A percentile compares a stretch with the other conserved stretches of the same genome.
Conservation (phyloP, 495 filamentous ascomycete species). For the Chaetomium cochliodes region DNA sequence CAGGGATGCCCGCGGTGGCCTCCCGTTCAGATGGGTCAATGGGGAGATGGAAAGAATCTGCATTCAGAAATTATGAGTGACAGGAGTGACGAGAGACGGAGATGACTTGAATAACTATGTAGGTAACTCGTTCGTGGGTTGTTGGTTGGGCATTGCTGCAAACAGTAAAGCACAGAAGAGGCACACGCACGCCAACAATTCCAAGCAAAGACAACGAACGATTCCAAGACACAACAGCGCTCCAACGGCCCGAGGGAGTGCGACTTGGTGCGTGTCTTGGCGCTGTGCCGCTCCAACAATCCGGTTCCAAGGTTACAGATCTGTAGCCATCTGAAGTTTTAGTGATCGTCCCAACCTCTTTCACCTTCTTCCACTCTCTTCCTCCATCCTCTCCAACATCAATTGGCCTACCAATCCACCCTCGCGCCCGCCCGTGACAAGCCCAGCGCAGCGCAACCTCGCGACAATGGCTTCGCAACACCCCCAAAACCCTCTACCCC, state of each 20-base stretch:
- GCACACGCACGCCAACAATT: too few relatives aligned
- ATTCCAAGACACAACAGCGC: too few relatives aligned
- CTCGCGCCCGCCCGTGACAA: not conserved
- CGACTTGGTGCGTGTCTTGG: too few relatives aligned
- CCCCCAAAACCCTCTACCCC: not conserved
- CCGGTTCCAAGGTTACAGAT: too few relatives aligned
- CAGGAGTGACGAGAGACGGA: not conserved
- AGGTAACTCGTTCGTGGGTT: too few relatives aligned
- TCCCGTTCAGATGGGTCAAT: not conserved
- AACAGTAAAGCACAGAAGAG: too few relatives aligned
- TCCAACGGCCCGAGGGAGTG: too few relatives aligned
- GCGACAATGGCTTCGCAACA: not conserved
- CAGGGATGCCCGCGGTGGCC: not conserved
- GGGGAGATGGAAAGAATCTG: not conserved
- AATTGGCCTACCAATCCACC: conserved; percentile 3
- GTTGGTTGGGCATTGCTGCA: too few relatives aligned
- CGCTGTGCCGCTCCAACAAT: too few relatives aligned
- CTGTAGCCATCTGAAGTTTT: not conserved
- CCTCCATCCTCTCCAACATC: not conserved
- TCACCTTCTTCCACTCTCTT: not conserved
- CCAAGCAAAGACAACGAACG: too few relatives aligned
- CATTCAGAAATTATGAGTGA: not conserved
- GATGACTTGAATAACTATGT: too few relatives aligned
- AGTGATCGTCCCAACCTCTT: not conserved
- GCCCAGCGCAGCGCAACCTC: not conserved